Evolutionary conservation across 495 filamentous ascomycete genomes (phyloP).

Genomic region (Bacidia rubella): DNA sequence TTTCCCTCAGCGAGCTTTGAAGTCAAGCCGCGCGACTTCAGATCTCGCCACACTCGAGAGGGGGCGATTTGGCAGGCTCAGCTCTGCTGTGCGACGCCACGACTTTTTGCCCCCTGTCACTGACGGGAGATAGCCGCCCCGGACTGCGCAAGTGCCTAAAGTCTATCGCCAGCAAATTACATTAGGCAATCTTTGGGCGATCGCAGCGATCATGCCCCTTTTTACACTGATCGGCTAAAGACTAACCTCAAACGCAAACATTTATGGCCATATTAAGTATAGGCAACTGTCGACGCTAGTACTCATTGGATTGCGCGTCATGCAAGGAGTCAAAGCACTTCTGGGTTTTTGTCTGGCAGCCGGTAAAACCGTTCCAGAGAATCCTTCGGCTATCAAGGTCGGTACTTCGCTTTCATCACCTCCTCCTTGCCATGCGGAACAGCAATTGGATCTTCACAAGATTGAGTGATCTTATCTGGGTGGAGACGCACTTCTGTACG

Average conservation of each 20-base stretch:
- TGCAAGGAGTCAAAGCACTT: not conserved
- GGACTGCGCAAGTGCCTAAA: not conserved
- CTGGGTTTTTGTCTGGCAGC: not conserved
- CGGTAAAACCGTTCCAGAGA: not conserved
- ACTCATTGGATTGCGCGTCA: not conserved
- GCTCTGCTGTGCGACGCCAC: conserved; percentile 3
- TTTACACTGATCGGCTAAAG: not conserved
- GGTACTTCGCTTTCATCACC: not conserved
- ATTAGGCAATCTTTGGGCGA: not conserved
- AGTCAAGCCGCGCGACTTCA: not conserved
- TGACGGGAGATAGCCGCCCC: conserved; percentile 6
- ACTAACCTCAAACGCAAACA: not conserved
- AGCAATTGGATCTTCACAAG: not conserved
- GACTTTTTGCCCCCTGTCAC: not conserved
- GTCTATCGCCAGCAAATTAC: not conserved
- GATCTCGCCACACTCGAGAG: not conserved
- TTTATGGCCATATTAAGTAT: not conserved
- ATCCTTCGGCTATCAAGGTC: not conserved
- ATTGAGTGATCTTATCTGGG: not conserved
- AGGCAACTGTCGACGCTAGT: not conserved
- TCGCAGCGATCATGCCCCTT: not conserved
- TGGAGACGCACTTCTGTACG: too few species aligned
- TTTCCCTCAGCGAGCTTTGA: not conserved
- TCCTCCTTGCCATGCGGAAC: not conserved
- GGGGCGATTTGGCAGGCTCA: not conserved